These are phyloP conservation scores for Postia placenta DNA, from an alignment of 768 basidiomycete species.

Conservation along the genomic window DNA sequence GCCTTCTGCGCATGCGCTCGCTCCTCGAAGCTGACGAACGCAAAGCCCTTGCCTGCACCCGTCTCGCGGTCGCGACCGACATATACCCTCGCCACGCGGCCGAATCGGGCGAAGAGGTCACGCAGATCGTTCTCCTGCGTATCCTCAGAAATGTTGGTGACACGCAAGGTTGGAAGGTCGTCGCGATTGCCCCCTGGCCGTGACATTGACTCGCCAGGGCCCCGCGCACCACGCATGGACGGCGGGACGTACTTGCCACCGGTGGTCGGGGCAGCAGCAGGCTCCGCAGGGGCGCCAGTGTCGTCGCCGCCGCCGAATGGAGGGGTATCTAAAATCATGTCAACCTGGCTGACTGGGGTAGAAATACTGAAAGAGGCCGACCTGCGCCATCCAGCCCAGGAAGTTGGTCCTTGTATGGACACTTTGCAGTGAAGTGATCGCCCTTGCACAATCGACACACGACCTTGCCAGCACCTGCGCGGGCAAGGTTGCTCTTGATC, in stretches of 20 bases:
- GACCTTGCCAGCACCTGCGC: conserved; percentile 82
- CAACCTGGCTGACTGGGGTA: too few relatives aligned
- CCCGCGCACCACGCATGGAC: conserved; percentile 75
- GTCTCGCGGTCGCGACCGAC: conserved; percentile 94
- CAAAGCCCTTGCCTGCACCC: conserved; percentile 92
- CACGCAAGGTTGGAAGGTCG: conserved; percentile 92
- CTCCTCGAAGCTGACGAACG: conserved; percentile 94
- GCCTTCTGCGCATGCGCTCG: conserved; percentile 75
- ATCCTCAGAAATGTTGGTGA: conserved; percentile 95
- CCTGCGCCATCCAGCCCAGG: conserved; percentile 63
- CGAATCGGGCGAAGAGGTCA: conserved; percentile 84
- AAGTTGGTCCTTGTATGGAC: conserved; percentile 95
- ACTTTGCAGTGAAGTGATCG: conserved; percentile 96
- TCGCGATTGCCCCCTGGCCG: conserved; percentile 59
- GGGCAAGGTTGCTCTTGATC: conserved; percentile 59
- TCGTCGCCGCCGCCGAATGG: conserved; percentile 31
- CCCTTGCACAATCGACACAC: conserved; percentile 93
- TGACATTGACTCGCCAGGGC: conserved; percentile 75
- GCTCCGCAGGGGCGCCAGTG: conserved; percentile 24
- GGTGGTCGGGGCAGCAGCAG: conserved; percentile 29
- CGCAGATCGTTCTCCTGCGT: conserved; percentile 92
- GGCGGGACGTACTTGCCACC: conserved; percentile 91
- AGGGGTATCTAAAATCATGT: conserved; percentile 29
- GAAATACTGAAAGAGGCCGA: conserved; percentile 21
- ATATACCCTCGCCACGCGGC: conserved; percentile 83